Percentiles rank a stretch among this genome's conserved stretches.
phyloP scores from a whole-genome alignment of 139 green algal genomes.

The Microglena sp. region DNA sequence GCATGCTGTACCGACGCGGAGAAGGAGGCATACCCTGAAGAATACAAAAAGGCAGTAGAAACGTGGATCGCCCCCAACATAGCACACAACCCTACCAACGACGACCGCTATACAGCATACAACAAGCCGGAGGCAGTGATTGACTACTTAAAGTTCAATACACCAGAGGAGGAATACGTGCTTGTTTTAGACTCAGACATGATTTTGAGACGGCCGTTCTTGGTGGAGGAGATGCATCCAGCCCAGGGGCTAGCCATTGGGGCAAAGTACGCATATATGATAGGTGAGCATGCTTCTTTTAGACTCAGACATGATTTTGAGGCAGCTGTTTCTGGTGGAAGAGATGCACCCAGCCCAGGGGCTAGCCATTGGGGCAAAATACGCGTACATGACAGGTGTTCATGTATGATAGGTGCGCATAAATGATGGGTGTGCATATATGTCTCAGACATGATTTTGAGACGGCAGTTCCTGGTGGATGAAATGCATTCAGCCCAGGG shows the following conservation, averaged over 20 bases:
- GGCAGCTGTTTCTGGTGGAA: conserved; percentile 36
- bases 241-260: neutral
- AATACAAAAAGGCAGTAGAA: conserved; percentile 19
- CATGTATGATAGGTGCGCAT: no score
- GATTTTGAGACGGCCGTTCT: conserved; percentile 37
- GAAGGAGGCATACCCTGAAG: conserved; percentile 20
- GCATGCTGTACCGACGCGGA: conserved; percentile 66
- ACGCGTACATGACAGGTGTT: conserved; percentile 27
- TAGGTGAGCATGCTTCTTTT: conserved; percentile 50
- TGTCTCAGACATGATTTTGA: conserved; percentile 47
- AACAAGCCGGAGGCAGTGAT: conserved; percentile 77
- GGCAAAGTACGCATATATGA: neutral
- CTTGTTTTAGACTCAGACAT: conserved; percentile 46
- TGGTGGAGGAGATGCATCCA: conserved; percentile 24
- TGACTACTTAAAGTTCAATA: conserved; percentile 46
- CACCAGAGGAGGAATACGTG: conserved; percentile 41
- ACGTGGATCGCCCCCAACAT: conserved; percentile 60
- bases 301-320: conserved; percentile 50
- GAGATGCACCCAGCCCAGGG: conserved; percentile 23
- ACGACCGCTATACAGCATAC: conserved; percentile 45
- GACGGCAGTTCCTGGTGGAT: conserved; percentile 31
- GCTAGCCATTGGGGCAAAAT: conserved; percentile 25
- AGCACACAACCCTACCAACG: conserved; percentile 7
- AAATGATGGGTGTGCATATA: neutral
- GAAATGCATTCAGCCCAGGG: conserved; percentile 20